Evolutionary conservation across 2,329 filamentous ascomycete species (phyloP), one percentile per base, ranked within the genome.

Genomic region (Coniochaeta prunicola): DNA sequence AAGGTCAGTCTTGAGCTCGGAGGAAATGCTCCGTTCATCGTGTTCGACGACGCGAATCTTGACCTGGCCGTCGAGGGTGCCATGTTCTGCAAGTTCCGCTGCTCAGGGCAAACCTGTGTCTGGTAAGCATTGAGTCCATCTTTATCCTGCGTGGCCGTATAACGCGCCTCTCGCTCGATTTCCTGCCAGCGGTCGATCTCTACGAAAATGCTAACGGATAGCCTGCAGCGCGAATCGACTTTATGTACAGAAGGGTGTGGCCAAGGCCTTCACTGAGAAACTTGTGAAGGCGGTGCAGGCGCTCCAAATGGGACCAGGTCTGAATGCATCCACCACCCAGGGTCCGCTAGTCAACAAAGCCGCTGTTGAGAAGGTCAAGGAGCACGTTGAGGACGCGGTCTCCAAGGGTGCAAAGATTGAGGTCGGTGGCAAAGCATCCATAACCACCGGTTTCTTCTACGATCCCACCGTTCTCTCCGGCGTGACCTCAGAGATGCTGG

Each of bases 401-500:
- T 24, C 53, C 24, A 62, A 64, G 42, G 65, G 65, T n/a, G 65
- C 64, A 17, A 57, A 58, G 31, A 40, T 68, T 8, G 53, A 59
- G 36, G 24, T 61, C 3, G 65, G 65, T 45, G 88, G 88, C 8
- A 77, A 86, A 68, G 80, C 77, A 68, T 73, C 86, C 57, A 81
- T 87, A 36, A 75, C 89, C 1, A 31, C 42, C 3, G 69, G 76
- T 9, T 88, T 88, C 70, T 91, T 89, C 76, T 90, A 83, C 73
- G 78, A 87, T 61, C 86, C 86, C 0, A 91, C 88, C 0, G 84
- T 91, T 21, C 80, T 91, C 59, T 80, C 84, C n/a, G 84, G 84
- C 15, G 59, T 65, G 6, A 63, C 61, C 6, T 3, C 58, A 8
- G 61, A 62, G 7, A 66, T 65, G 62, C 17, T 28, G 2, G 56